Evolutionary conservation across 192 early-diverging fungal species (phyloP).

Genomic region (Backusella psychrophila): DNA sequence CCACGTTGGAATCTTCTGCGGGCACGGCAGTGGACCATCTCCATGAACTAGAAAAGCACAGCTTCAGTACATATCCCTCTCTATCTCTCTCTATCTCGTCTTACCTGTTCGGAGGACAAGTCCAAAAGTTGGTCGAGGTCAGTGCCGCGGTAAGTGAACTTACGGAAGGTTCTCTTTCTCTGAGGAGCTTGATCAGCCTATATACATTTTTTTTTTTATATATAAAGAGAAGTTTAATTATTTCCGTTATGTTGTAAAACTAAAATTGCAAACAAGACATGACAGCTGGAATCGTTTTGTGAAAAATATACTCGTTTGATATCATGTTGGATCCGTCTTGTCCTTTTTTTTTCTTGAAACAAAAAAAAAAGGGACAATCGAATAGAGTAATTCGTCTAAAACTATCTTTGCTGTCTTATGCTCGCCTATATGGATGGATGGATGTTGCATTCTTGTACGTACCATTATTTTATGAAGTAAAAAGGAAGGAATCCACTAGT

Average conservation of each 20-base stretch:
- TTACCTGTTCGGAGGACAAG: conserved; percentile 79
- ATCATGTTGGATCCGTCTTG: neutral
- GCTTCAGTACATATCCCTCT: neutral
- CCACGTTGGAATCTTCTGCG: conserved; percentile 99
- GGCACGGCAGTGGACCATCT: conserved; percentile 91
- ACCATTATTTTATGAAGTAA: neutral
- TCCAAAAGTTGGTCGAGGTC: conserved; percentile 97
- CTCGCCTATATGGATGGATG: neutral
- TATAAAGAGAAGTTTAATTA: neutral
- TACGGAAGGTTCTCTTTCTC: conserved; percentile 97
- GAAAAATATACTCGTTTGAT: neutral
- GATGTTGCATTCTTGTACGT: neutral
- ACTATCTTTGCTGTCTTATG: neutral
- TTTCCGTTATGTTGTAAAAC: neutral
- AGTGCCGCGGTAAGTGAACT: conserved; percentile 97
- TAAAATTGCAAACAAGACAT: neutral
- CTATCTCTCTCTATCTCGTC: neutral
- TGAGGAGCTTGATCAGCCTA: conserved; percentile 38
- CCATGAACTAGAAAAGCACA: conserved; percentile 65
- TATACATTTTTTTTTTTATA: neutral
- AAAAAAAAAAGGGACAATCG: neutral
- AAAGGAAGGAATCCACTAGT: conserved; percentile 2
- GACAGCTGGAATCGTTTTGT: conserved; percentile 2
- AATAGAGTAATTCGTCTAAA: neutral
- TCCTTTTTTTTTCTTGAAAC: neutral